Evolutionary conservation across 2,329 filamentous ascomycete species (phyloP).

Genomic region (Pseudocercospora macadamiae): DNA sequence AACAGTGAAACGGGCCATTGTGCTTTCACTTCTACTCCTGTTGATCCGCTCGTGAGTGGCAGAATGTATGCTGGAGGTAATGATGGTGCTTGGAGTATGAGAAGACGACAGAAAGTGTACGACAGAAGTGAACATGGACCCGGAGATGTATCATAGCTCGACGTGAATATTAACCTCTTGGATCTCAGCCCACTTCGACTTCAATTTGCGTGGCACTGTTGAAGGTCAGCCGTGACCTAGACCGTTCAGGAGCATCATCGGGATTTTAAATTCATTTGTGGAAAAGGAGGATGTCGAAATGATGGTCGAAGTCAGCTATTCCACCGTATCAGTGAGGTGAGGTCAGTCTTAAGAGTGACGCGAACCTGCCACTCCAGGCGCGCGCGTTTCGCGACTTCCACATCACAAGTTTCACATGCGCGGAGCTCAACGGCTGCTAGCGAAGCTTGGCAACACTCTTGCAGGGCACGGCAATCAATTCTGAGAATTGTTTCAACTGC

Average conservation of each 20-base stretch:
- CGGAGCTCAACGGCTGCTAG: not conserved
- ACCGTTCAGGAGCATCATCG: not conserved
- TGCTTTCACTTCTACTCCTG: constrained; percentile 17
- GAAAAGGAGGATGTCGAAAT: no score
- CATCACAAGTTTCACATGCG: not conserved
- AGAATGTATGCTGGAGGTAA: constrained; percentile 7
- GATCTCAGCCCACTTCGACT: no score
- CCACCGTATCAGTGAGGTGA: no score
- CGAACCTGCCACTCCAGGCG: not conserved
- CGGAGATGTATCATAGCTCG: not conserved
- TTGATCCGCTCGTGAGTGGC: not conserved
- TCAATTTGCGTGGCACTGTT: no score
- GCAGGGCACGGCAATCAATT: not conserved
- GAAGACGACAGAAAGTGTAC: not conserved
- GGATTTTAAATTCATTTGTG: no score
- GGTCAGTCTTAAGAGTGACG: not conserved
- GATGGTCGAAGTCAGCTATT: no score
- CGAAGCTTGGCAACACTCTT: not conserved
- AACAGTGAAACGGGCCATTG: constrained; percentile 25
- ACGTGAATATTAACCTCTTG: no score
- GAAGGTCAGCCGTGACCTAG: not conserved
- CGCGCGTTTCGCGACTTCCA: not conserved
- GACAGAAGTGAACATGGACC: not conserved
- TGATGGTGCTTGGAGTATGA: not conserved
- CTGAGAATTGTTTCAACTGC: not conserved